phyloP scores from a whole-genome alignment of 2,329 filamentous ascomycete genomes.

The Colletotrichum sansevieriae region DNA sequence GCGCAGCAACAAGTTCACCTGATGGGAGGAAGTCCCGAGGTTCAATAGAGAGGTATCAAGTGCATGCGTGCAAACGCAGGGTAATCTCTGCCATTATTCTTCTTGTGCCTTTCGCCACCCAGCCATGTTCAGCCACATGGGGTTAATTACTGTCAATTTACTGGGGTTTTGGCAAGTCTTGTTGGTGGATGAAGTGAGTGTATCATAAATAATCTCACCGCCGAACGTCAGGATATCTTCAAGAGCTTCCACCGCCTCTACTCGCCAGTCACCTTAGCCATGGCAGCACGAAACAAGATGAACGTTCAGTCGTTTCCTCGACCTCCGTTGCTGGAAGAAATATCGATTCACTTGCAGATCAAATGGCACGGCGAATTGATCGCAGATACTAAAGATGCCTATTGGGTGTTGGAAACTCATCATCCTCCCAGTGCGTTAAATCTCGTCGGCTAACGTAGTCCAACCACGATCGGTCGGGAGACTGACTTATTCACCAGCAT shows the following conservation, averaged over 20 bases:
- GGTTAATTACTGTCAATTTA: too few relatives aligned
- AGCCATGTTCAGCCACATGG: too few relatives aligned
- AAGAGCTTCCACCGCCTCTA: too few relatives aligned
- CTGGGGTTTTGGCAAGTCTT: too few relatives aligned
- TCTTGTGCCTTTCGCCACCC: too few relatives aligned
- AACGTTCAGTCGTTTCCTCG: constrained; percentile 71
- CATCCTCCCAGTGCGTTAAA: constrained; percentile 68
- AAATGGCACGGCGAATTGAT: constrained; percentile 67
- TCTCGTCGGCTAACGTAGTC: background rate
- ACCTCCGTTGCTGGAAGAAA: constrained; percentile 68
- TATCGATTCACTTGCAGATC: constrained; percentile 66
- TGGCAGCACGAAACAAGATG: constrained; percentile 51
- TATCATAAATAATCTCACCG: background rate
- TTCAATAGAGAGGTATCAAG: too few relatives aligned
- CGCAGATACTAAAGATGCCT: constrained; percentile 70
- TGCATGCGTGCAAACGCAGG: too few relatives aligned
- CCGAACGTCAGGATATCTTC: too few relatives aligned
- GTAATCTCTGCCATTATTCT: too few relatives aligned
- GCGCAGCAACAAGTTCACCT: too few relatives aligned
- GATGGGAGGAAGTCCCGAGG: too few relatives aligned
- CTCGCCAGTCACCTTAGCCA: too few relatives aligned
- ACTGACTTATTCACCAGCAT: constrained; percentile 56
- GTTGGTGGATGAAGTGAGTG: background rate
- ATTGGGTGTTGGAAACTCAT: constrained; percentile 73
- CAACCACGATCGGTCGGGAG: background rate